Conservation (phyloP, 768 basidiomycete genomes). For the Termitomyces sp. region DNA sequence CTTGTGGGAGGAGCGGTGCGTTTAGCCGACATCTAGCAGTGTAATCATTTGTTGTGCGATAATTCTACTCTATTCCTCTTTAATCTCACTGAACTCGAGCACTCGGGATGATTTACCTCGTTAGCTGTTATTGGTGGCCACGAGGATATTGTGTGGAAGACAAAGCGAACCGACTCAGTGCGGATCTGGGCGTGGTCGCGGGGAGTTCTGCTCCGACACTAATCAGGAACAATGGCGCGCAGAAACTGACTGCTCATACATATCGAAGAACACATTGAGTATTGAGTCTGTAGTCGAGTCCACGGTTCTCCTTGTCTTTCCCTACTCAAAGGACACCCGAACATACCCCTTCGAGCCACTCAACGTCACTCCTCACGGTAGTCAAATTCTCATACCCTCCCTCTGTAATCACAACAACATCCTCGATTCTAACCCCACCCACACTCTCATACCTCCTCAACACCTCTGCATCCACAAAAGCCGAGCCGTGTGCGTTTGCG, state of each 20-base stretch:
- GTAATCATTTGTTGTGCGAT: slow-evolving; percentile 6
- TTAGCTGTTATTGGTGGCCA: not conserved
- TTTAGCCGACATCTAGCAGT: not conserved
- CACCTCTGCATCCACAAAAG: slow-evolving; percentile 65
- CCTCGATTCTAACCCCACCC: slow-evolving; percentile 93
- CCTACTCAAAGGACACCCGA: slow-evolving; percentile 50
- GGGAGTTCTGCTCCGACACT: not conserved
- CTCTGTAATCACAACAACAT: slow-evolving; percentile 77
- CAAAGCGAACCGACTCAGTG: not conserved
- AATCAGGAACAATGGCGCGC: not conserved
- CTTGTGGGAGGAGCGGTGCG: not conserved
- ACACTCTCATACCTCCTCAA: slow-evolving; percentile 73
- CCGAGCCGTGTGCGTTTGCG: slow-evolving; percentile 57
- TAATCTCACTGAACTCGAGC: not conserved
- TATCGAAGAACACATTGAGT: not conserved
- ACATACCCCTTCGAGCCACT: slow-evolving; percentile 80
- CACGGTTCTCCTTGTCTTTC: not conserved
- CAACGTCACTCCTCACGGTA: slow-evolving; percentile 75
- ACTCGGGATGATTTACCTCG: not conserved
- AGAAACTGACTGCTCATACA: too few relatives aligned
- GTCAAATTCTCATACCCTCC: slow-evolving; percentile 83
- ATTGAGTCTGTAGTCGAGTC: not conserved
- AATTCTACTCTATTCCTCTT: not conserved
- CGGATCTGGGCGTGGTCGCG: not conserved
- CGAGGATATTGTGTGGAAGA: not conserved